Percentiles rank a stretch among this genome's conserved stretches.
Conservation (phyloP, 192 early-diverging fungal species). For the Coemansia sp. region DNA sequence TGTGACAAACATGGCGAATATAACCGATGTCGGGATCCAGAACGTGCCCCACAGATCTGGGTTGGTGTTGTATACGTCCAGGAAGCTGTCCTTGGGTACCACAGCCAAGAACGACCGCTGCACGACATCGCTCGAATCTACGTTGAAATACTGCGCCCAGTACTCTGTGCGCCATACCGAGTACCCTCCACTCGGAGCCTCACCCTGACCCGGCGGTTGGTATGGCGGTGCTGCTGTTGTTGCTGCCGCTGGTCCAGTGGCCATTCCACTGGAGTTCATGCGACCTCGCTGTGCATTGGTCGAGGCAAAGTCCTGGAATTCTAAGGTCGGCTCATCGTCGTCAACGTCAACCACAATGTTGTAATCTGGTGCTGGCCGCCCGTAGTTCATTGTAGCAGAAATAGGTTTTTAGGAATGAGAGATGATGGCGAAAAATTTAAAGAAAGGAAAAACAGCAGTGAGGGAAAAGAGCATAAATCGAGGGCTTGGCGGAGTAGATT, state of each 20-base stretch:
- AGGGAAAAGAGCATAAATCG: no score
- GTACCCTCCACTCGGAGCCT: conserved; percentile 23
- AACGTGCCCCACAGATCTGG: conserved; percentile 99
- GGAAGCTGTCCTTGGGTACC: conserved; percentile 77
- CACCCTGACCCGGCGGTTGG: conserved; percentile 21
- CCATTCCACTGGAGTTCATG: conserved; percentile 17
- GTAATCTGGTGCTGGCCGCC: conserved; percentile 40
- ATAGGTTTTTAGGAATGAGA: background rate
- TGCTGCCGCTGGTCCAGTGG: background rate
- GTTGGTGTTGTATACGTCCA: conserved; percentile 76
- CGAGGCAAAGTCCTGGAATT: conserved; percentile 58
- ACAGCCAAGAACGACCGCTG: conserved; percentile 70
- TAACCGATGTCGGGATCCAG: conserved; percentile 97
- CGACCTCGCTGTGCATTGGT: conserved; percentile 33
- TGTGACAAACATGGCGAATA: conserved; percentile 94
- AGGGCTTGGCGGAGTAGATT: background rate
- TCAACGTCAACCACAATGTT: conserved; percentile 60
- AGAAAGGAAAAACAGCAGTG: background rate
- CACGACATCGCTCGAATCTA: conserved; percentile 82
- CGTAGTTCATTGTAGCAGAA: conserved; percentile 33
- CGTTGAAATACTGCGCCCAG: conserved; percentile 90
- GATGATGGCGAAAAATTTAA: background rate
- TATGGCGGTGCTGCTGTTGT: conserved; percentile 42
- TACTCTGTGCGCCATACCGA: conserved; percentile 90
- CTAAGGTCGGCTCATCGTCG: conserved; percentile 55